A percentile compares a stretch with the other conserved stretches of the same genome.
These are phyloP conservation scores for Excoecaria cochinchinensis DNA, from an alignment of 345 rosid genomes.

Conservation along the genomic window DNA sequence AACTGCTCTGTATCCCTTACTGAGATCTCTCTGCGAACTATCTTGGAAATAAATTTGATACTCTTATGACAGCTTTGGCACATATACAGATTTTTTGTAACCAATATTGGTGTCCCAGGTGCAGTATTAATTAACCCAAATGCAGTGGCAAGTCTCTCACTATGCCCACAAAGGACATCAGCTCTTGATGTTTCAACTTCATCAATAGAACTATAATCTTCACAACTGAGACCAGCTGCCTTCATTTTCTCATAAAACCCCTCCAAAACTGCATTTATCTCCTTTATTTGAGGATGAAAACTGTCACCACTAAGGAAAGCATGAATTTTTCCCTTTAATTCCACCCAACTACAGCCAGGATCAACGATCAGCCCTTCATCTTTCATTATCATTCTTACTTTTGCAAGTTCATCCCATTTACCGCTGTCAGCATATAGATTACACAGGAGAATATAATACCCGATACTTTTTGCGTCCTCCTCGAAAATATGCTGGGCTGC, in stretches of 20 bases:
- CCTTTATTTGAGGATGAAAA: conserved; percentile 29
- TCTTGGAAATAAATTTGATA: conserved; percentile 28
- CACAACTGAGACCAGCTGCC: conserved; percentile 21
- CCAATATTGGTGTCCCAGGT: conserved; percentile 36
- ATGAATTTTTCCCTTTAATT: conserved; percentile 34
- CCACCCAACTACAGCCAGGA: conserved; percentile 39
- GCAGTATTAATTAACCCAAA: conserved; percentile 31
- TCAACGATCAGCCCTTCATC: conserved; percentile 35
- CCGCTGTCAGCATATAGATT: conserved; percentile 36
- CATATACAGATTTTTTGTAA: conserved; percentile 35
- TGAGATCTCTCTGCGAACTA: conserved; percentile 33
- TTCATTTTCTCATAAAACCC: conserved; percentile 34
- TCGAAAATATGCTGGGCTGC: conserved; percentile 32
- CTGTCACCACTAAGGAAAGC: conserved; percentile 33
- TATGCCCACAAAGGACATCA: conserved; percentile 34
- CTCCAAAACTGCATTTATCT: conserved; percentile 25
- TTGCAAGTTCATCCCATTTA: conserved; percentile 31
- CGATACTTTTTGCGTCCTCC: conserved; percentile 22
- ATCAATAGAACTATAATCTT: conserved; percentile 18
- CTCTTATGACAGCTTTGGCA: conserved; percentile 28
- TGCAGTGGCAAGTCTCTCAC: conserved; percentile 31
- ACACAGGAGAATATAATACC: conserved; percentile 30
- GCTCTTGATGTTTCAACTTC: conserved; percentile 20
- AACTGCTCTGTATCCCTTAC: conserved; percentile 35
- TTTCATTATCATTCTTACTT: conserved; percentile 32